These are phyloP conservation scores for Penicillium ucsense DNA, from an alignment of 495 filamentous ascomycete species.

Conservation along the genomic window DNA sequence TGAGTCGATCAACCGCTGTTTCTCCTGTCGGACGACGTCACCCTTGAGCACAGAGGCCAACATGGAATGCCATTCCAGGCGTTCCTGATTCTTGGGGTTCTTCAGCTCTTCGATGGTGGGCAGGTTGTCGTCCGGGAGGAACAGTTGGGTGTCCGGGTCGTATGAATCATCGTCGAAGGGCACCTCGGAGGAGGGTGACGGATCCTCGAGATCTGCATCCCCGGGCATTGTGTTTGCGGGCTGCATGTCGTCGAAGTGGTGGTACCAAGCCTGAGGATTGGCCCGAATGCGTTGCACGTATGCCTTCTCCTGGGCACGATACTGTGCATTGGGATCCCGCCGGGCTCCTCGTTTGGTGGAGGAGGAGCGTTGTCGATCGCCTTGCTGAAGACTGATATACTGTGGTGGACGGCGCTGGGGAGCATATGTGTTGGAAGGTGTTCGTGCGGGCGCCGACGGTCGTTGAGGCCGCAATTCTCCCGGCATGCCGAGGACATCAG, in stretches of 20 bases:
- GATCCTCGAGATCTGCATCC: conserved; percentile 84
- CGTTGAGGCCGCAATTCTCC: conserved; percentile 39
- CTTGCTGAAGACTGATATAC: conserved; percentile 42
- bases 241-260: conserved; percentile 66
- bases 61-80: conserved; percentile 98
- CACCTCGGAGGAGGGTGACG: conserved; percentile 74
- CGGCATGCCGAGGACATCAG: conserved; percentile 20
- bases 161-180: conserved; percentile 76
- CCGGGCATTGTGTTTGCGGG: conserved; percentile 52
- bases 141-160: conserved; percentile 87
- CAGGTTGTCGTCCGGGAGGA: conserved; percentile 75
- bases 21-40: conserved; percentile 95
- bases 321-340: conserved; percentile 69
- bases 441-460: conserved; percentile 51
- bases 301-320: conserved; percentile 70
- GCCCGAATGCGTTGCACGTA: conserved; percentile 71
- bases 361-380: conserved; percentile 42
- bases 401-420: conserved; percentile 64
- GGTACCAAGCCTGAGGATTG: conserved; percentile 53
- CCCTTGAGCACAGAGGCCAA: conserved; percentile 89
- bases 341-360: conserved; percentile 40
- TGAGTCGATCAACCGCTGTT: conserved; percentile 82
- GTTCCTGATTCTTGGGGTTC: conserved; percentile 79
- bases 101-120: conserved; percentile 82
- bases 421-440: conserved; percentile 66